Evolutionary conservation across 2,329 filamentous ascomycete genomes (phyloP).

Genomic region (Xylogone sp.): DNA sequence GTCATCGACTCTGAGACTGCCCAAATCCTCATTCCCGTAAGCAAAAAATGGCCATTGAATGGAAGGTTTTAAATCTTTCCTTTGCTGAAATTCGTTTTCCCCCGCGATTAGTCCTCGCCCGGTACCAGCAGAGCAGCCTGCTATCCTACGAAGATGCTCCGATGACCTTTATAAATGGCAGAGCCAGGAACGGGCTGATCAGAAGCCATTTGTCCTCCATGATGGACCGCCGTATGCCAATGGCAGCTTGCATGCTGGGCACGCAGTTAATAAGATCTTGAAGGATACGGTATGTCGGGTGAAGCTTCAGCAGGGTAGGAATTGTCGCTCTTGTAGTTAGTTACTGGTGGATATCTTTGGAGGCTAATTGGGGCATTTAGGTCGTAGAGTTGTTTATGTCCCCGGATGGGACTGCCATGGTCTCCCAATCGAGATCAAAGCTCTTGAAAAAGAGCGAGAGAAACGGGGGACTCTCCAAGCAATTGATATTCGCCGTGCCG

Average conservation of each 20-base stretch:
- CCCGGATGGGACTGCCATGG: constrained; percentile 99
- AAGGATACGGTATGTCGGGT: constrained; percentile 90
- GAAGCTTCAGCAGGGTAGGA: constrained; percentile 66
- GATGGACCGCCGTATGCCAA: constrained; percentile 98
- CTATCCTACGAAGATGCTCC: constrained; percentile 71
- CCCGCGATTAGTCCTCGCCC: constrained; percentile 29
- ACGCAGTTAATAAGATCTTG: constrained; percentile 93
- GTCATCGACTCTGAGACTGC: constrained; percentile 71
- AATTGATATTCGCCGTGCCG: constrained; percentile 59
- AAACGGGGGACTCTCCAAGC: constrained; percentile 35
- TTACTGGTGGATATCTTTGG: neutral
- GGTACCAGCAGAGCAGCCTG: constrained; percentile 38
- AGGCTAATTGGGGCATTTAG: constrained; percentile 13
- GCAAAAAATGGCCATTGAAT: constrained; percentile 15
- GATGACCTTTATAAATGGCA: constrained; percentile 93
- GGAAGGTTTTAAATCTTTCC: neutral
- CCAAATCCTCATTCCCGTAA: constrained; percentile 70
- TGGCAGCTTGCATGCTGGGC: constrained; percentile 84
- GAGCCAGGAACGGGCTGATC: constrained; percentile 26
- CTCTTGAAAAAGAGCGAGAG: constrained; percentile 45
- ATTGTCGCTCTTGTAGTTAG: neutral
- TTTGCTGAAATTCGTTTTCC: constrained; percentile 10
- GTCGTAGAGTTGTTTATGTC: constrained; percentile 72
- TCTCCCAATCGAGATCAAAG: constrained; percentile 94
- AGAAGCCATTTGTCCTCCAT: constrained; percentile 71